Evolutionary conservation across 352 stramenopile species (phyloP).

Genomic region (Pythium scleroteichum): DNA sequence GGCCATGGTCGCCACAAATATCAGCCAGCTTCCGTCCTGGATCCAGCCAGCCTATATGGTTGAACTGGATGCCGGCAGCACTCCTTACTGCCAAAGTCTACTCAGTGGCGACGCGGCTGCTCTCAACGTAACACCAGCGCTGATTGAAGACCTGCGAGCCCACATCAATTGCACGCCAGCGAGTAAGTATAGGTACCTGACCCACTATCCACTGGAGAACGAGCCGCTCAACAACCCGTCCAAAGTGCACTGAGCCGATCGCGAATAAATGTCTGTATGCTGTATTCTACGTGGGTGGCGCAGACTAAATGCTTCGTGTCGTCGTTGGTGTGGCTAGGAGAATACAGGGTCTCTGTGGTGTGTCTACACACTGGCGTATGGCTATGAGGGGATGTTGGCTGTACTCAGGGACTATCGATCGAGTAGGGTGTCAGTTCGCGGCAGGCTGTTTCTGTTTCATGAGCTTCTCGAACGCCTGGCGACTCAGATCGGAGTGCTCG

Average conservation of each 20-base stretch:
- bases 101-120: neutral
- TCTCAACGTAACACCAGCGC: neutral
- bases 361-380: neutral
- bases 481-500: slow-evolving; percentile 35
- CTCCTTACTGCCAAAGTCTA: slow-evolving; percentile 6
- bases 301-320: too few relatives aligned
- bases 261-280: too few relatives aligned
- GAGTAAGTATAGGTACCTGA: neutral
- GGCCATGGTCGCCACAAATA: neutral
- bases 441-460: slow-evolving; percentile 22
- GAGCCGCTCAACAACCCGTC: slow-evolving; percentile 17
- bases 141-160: neutral
- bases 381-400: neutral
- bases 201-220: slow-evolving; percentile 12
- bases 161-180: slow-evolving; percentile 20
- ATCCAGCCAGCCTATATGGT: neutral
- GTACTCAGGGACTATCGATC: neutral
- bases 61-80: neutral
- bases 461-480: slow-evolving; percentile 38
- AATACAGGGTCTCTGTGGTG: neutral
- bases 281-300: too few relatives aligned
- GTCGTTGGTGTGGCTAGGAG: too few relatives aligned
- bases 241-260: too few relatives aligned
- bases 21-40: slow-evolving; percentile 6
- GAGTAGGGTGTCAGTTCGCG: neutral